These are phyloP conservation scores for Wickerhamiella australiensis DNA, from an alignment of 805 yeast genomes.

Conservation along the genomic window DNA sequence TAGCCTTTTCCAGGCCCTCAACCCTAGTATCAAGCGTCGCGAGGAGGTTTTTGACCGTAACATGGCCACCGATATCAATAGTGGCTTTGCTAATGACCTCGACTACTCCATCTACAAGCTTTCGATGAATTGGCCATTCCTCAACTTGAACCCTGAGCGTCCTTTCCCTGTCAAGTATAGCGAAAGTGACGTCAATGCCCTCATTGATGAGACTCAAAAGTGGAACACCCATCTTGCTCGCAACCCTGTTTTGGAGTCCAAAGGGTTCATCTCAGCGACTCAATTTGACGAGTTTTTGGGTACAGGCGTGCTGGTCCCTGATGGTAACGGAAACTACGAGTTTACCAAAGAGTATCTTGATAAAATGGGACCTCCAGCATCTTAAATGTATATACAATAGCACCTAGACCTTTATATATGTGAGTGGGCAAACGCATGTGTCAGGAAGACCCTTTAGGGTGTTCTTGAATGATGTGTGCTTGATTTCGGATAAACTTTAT, in stretches of 20 bases:
- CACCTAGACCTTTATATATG: too few species aligned
- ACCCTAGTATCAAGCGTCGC: slow-evolving; percentile 56
- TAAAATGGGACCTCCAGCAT: slow-evolving; percentile 13
- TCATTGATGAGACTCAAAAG: slow-evolving; percentile 44
- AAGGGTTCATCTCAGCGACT: slow-evolving; percentile 94
- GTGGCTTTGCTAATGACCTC: slow-evolving; percentile 22
- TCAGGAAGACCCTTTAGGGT: neutral
- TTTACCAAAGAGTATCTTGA: slow-evolving; percentile 21
- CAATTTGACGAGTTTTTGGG: slow-evolving; percentile 62
- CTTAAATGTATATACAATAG: slow-evolving; percentile 1
- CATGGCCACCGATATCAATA: slow-evolving; percentile 20
- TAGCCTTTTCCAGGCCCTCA: slow-evolving; percentile 64
- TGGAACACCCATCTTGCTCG: slow-evolving; percentile 58
- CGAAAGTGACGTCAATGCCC: slow-evolving; percentile 46
- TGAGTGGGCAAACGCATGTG: too few species aligned
- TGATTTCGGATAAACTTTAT: neutral
- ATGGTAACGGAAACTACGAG: slow-evolving; percentile 45
- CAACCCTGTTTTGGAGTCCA: slow-evolving; percentile 77
- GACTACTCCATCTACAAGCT: slow-evolving; percentile 19
- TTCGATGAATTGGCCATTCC: slow-evolving; percentile 17
- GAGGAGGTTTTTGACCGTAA: slow-evolving; percentile 28
- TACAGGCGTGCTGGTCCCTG: slow-evolving; percentile 54
- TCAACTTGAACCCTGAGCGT: slow-evolving; percentile 17
- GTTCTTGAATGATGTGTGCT: neutral
- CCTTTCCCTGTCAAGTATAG: slow-evolving; percentile 50